Evolutionary conservation across 768 basidiomycete genomes (phyloP), one percentile per base, ranked within the genome.

Genomic region (Panus rudis): DNA sequence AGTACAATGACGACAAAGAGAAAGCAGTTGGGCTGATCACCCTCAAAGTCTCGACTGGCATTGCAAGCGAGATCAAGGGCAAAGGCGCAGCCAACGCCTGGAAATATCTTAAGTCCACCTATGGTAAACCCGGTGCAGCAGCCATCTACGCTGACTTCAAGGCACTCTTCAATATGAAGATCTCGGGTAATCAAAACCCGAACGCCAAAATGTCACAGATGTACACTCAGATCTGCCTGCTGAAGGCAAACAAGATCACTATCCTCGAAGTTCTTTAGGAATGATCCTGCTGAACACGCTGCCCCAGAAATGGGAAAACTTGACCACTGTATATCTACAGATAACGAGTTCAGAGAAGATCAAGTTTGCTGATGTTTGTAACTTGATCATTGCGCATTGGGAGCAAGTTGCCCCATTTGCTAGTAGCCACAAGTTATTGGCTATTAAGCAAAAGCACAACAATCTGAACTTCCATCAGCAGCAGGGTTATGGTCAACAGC

Each of bases 381-480:
- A n/a, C 19, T 20, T 25, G 21, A 13, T 39, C 23, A 24, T 26
- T 25, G 17, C 26, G 19, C 16, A 26, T n/a, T 39, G 39, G 39
- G 39, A 39, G 19, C 21, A 39, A 17, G 4, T 13, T 23, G 12
- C 16, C 20, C 8, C 8, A 13, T 8, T 10, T 14, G 39, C 19
- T 23, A 13, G 3, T 25, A 23, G 16, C 20, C 16, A 39, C 21
- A 39, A 39, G 39, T 25, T 39, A 23, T 21, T 13, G 21, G 39
- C 39, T 39, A 26, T 39, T 25, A 39, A 39, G 39, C 39, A 23
- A 20, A 39, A 39, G 39, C 19, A 39, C 16, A n/a, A 17, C 12
- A 25, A 39, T 23, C 39, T 16, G 28, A 10, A 10, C 13, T 39
- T 22, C 39, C 16, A 3, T 8, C 39, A 39, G 13, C 19, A 17